A percentile compares a stretch with the other conserved stretches of the same genome.
phyloP scores from a whole-genome alignment of 805 yeast genomes.

The Henningerozyma blattae region DNA sequence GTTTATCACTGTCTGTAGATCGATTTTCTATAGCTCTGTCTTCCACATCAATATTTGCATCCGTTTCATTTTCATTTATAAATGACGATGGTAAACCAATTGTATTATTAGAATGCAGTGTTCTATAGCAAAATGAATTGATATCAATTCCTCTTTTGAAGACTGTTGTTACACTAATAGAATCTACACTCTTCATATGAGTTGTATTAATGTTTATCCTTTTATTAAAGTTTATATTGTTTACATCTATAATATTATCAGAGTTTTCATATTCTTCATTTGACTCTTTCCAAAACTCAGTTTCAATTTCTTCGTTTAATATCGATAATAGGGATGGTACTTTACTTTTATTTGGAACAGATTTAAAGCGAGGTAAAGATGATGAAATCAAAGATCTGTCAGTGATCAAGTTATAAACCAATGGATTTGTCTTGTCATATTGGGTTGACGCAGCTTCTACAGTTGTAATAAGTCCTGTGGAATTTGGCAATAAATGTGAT shows the following conservation, averaged over 20 bases:
- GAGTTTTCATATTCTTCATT: background rate
- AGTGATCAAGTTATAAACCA: conserved; percentile 79
- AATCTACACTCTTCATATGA: conserved; percentile 7
- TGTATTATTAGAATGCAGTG: conserved; percentile 12
- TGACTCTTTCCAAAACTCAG: background rate
- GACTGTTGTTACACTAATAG: conserved; percentile 49
- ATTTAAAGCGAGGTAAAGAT: conserved; percentile 60
- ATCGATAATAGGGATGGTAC: no score
- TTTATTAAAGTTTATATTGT: background rate
- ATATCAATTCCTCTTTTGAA: conserved; percentile 57
- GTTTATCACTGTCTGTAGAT: conserved; percentile 4
- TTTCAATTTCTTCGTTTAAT: background rate
- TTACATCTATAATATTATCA: background rate
- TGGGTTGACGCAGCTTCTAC: conserved; percentile 53
- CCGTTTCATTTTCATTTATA: no score
- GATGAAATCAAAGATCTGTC: conserved; percentile 87
- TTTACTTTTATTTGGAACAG: no score
- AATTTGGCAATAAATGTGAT: conserved; percentile 38
- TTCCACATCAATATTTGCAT: conserved; percentile 1
- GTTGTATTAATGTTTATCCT: background rate
- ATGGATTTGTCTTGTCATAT: conserved; percentile 51
- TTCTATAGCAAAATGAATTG: conserved; percentile 14
- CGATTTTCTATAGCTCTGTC: background rate
- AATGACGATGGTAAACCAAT: conserved; percentile 16
- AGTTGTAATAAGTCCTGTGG: conserved; percentile 83